Percentiles rank a stretch among this genome's conserved stretches.
Evolutionary conservation across 1,139 yeast species (phyloP).

Genomic region (Zygoascus meyerae): DNA sequence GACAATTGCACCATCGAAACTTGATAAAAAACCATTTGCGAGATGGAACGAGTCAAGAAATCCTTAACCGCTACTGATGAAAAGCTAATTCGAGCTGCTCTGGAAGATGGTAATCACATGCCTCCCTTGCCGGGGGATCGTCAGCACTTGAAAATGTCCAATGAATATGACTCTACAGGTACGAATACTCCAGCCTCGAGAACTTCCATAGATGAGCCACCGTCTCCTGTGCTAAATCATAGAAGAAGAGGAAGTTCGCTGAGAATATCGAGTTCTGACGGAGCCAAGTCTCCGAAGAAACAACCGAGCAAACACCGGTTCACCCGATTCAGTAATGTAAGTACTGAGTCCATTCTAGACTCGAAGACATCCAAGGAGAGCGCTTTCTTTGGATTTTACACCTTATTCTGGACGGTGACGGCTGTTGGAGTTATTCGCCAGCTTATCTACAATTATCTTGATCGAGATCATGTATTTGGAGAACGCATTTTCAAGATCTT

Average conservation of each 20-base stretch:
- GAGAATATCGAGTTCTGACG: not conserved
- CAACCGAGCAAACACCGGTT: constrained; percentile 13
- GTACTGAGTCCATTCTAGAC: constrained; percentile 23
- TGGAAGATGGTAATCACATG: not conserved
- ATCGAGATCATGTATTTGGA: constrained; percentile 33
- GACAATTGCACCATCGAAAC: not conserved
- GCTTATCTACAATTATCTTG: constrained; percentile 28
- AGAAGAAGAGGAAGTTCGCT: not conserved
- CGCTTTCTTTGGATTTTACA: constrained; percentile 35
- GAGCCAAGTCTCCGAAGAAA: not conserved
- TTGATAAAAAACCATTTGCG: not conserved
- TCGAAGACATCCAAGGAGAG: constrained; percentile 25
- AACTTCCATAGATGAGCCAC: not conserved
- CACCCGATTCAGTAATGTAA: constrained; percentile 18
- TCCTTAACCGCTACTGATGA: not conserved
- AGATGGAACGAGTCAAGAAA: constrained; percentile 1
- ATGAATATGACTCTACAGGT: constrained; percentile 7
- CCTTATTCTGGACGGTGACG: constrained; percentile 34
- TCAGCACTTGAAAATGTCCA: not conserved
- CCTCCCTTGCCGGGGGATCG: not conserved
- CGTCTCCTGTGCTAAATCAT: no score
- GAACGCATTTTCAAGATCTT: constrained; percentile 50
- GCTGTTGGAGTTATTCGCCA: constrained; percentile 28
- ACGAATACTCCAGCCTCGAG: not conserved
- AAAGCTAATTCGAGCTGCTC: not conserved